Conservation (phyloP, 345 rosid species). For the Hypericum perforatum region DNA sequence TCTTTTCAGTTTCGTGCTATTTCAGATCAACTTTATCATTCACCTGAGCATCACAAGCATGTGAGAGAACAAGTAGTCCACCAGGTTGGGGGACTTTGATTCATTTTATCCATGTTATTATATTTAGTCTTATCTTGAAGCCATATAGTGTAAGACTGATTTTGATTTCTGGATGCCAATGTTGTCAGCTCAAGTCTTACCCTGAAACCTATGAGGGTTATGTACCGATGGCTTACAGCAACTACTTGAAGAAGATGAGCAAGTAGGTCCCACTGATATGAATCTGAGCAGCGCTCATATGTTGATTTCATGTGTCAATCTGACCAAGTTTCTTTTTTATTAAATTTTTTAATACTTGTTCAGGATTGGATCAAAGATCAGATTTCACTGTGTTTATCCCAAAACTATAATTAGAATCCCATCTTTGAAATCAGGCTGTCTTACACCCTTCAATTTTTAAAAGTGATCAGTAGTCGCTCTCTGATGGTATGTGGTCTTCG, state of each 20-base stretch:
- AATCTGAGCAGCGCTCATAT: no score
- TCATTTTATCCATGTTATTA: neutral
- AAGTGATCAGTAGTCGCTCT: no score
- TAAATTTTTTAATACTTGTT: conserved; percentile 4
- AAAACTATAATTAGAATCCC: no score
- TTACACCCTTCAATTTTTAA: no score
- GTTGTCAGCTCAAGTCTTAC: conserved; percentile 37
- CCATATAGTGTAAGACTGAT: neutral
- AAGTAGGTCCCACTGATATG: conserved; percentile 32
- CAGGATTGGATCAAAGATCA: neutral
- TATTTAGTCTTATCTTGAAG: neutral
- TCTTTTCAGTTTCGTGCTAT: conserved; percentile 65
- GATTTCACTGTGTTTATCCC: neutral
- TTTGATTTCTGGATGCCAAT: conserved; percentile 8
- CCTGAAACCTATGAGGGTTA: conserved; percentile 56
- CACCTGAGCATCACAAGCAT: conserved; percentile 59
- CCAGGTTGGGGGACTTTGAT: conserved; percentile 41
- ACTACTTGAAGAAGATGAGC: conserved; percentile 62
- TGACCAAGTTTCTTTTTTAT: no score
- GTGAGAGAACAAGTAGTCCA: conserved; percentile 60
- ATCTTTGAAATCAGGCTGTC: no score
- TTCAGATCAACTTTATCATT: conserved; percentile 82
- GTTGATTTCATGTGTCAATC: no score
- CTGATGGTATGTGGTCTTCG: no score
- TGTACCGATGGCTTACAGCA: conserved; percentile 57